Conservation (phyloP, 495 filamentous ascomycete species). For the Aspergillus olivimuriae region DNA sequence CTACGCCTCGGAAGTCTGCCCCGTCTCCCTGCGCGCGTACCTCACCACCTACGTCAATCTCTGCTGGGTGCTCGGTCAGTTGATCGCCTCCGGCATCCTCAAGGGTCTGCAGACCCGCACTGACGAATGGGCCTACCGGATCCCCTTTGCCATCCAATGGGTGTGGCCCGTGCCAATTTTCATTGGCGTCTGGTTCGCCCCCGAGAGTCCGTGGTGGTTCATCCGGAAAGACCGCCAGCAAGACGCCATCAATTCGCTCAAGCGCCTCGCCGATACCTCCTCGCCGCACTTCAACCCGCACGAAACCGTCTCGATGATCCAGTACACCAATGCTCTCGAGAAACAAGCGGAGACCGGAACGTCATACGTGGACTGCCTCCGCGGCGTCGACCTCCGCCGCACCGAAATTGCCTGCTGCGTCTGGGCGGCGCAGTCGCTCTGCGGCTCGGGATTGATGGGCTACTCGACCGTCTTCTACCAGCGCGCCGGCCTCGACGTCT, state of each 20-base stretch:
- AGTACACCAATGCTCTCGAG: slow-evolving; percentile 62
- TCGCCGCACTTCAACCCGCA: slow-evolving; percentile 53
- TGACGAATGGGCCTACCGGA: slow-evolving; percentile 52
- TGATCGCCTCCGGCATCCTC: slow-evolving; percentile 60
- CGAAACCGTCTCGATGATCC: slow-evolving; percentile 67
- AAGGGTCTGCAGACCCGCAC: slow-evolving; percentile 42
- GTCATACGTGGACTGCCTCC: slow-evolving; percentile 60
- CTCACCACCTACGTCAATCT: slow-evolving; percentile 66
- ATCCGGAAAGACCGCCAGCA: slow-evolving; percentile 55
- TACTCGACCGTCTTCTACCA: slow-evolving; percentile 65
- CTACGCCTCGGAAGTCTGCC: slow-evolving; percentile 67
- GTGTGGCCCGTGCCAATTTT: slow-evolving; percentile 65
- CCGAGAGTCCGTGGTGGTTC: slow-evolving; percentile 71
- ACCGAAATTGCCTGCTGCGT: slow-evolving; percentile 62
- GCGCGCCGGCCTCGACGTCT: slow-evolving; percentile 52
- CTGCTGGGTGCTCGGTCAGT: slow-evolving; percentile 65
- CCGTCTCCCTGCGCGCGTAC: slow-evolving; percentile 56
- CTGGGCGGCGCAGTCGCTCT: slow-evolving; percentile 66
- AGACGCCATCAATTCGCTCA: slow-evolving; percentile 52
- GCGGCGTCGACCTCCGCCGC: slow-evolving; percentile 56
- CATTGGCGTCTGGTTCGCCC: slow-evolving; percentile 54
- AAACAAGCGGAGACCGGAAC: slow-evolving; percentile 49
- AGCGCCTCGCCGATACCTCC: slow-evolving; percentile 46
- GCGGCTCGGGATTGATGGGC: slow-evolving; percentile 60
- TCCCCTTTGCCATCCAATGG: slow-evolving; percentile 64